Base-by-base conservation (phyloP, 2,329 filamentous ascomycete genomes). In the Harringtonia lauricola region DNA sequence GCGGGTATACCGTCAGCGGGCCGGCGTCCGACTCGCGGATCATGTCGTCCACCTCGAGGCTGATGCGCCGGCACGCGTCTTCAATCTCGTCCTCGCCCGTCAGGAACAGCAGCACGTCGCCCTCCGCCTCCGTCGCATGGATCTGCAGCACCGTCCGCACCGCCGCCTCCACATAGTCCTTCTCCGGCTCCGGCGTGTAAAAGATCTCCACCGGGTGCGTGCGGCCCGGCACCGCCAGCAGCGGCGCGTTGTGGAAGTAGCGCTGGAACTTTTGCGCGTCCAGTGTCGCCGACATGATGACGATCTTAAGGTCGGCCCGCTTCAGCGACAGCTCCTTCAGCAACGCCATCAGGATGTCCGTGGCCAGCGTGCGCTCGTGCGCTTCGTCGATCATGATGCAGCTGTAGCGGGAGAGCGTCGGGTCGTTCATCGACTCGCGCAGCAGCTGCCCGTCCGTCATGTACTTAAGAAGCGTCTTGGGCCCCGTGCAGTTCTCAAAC, bases 401-500 rank as follows among this genome's bases (percentile, higher is more conserved):
- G 70, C 87, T 92, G 67, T 98, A 98, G 43, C 89, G 84, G 41
- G 76, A 82, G 66, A 98, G 78, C 54, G 94, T 77, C 58, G 89
- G 86, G 62, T 98, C 92, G 64, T 95, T 82, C 81, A 98, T 94
- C 45, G 92, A 89, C 66, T 98, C 92, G 57, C 92, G 74, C 57
- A 96, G 73, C 56, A 98, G 79, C 83, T 98, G 96, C 77, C 94
- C 94, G 59, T 98, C 92, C 36, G 94, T 98, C 92, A 98, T 98
- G 71, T 98, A 98, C 71, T 98, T 98, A 60, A 98, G 77, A 48
- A 94, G 78, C 2, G 92, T 98, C 63, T 86, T 88, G 46, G 80
- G 78, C 41, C 84, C 77, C 1, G 92, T 96, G 68, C 81, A 85
- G 62, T 98, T 92, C 65, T 98, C 94, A 64, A 98, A 98, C 71